These are phyloP conservation scores for Suillus paluster DNA, from an alignment of 768 basidiomycete species.

Conservation along the genomic window DNA sequence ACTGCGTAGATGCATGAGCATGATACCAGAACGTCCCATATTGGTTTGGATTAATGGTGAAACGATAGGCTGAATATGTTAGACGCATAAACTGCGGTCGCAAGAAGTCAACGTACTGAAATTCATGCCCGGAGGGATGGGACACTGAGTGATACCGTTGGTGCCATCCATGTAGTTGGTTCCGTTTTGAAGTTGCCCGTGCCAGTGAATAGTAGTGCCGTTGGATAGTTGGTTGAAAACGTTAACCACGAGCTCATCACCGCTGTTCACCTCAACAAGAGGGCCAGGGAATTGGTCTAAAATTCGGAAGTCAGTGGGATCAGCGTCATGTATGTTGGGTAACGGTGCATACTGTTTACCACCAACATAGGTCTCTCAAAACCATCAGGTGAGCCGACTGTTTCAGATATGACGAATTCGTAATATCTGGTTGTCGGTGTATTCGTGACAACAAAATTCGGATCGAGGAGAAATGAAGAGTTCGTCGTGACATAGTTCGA, in stretches of 20 bases:
- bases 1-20: constrained; percentile 39
- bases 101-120: constrained; percentile 25
- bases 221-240: constrained; percentile 37
- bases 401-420: constrained; percentile 45
- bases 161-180: constrained; percentile 56
- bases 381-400: constrained; percentile 46
- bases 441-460: constrained; percentile 28
- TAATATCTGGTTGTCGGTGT: constrained; percentile 46
- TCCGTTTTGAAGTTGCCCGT: constrained; percentile 44
- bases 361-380: constrained; percentile 47
- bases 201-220: constrained; percentile 40
- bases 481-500: constrained; percentile 25
- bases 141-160: constrained; percentile 51
- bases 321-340: neutral
- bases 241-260: constrained; percentile 39
- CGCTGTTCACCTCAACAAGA: constrained; percentile 39
- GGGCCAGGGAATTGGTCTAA: constrained; percentile 41
- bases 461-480: constrained; percentile 34
- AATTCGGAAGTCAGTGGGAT: constrained; percentile 4
- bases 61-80: constrained; percentile 35
- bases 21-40: constrained; percentile 57
- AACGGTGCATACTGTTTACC: constrained; percentile 43
- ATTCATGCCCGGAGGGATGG: constrained; percentile 54
- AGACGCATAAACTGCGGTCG: neutral
- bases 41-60: constrained; percentile 45